phyloP scores from a whole-genome alignment of 257 asterid species.

The Solanum chilense region DNA sequence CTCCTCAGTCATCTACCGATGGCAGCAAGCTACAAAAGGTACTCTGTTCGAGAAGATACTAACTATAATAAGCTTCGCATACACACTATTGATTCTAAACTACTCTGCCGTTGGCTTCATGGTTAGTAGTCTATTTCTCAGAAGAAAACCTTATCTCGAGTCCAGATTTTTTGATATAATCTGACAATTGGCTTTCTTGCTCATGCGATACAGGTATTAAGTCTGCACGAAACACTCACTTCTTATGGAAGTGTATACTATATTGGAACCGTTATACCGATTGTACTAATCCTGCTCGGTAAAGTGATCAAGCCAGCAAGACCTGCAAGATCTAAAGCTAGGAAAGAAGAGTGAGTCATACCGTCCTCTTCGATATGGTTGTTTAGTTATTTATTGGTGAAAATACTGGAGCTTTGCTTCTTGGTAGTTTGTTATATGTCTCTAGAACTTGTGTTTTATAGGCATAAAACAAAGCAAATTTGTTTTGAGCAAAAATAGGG shows the following conservation, averaged over 20 bases:
- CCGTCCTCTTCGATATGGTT: neutral
- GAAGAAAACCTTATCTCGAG: neutral
- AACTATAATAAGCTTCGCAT: constrained; percentile 40
- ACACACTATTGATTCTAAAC: constrained; percentile 69
- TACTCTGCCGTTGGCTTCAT: constrained; percentile 82
- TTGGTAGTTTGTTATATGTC: neutral
- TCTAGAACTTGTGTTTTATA: neutral
- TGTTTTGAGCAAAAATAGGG: neutral
- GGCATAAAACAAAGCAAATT: neutral
- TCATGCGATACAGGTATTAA: constrained; percentile 42
- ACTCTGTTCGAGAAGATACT: constrained; percentile 32
- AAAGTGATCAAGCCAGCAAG: constrained; percentile 65
- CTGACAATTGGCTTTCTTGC: neutral
- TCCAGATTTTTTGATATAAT: neutral
- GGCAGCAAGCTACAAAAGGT: constrained; percentile 62
- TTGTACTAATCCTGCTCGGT: constrained; percentile 49
- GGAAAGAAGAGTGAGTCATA: constrained; percentile 49
- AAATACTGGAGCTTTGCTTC: neutral
- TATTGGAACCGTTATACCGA: constrained; percentile 68
- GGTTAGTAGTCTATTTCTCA: constrained; percentile 28
- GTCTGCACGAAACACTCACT: constrained; percentile 61
- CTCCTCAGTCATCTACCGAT: constrained; percentile 51
- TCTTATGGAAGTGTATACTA: constrained; percentile 77
- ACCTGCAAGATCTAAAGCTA: constrained; percentile 57
- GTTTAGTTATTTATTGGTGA: neutral